Base-by-base conservation (phyloP, 345 rosid species). In the Eucalyptus albens region DNA sequence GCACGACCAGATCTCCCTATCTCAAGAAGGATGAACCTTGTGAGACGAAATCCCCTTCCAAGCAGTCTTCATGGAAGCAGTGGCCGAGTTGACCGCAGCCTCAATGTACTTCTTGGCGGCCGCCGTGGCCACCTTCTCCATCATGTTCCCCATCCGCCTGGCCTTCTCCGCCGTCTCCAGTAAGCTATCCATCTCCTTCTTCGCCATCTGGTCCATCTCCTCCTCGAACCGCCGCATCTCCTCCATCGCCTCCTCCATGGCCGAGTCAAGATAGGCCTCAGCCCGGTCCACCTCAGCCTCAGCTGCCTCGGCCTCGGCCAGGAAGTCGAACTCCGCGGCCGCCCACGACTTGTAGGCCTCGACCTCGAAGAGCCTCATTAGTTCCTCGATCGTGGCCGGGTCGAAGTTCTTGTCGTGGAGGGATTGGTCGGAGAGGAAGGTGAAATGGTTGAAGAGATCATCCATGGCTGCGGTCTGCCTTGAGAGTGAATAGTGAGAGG, bases 301-400 rank as follows among this genome's bases (percentile, higher is more conserved):
- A 6, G 99, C 96, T 8, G 93, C 91, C 87, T 91, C 60, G 16
- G 89, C 92, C 72, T 96, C 96, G 8, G 53, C 89, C 72, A 92
- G 92, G 8, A 91, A 94, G 3, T 95, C 94, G 9, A 94, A 91
- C 55, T 94, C 98, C 90, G 93, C 87, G 1, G 96, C 96, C 6
- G 97, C 97, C 99, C 99, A 97, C 22, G 96, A 93, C 49, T 91
- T 95, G 96, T 95, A 96, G 10, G 98, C 96, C 86, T 97, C 99
- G 33, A 96, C 15, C 93, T 97, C 98, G 87, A 96, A 97, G 27
- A 97, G 95, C 85, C 94, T 95, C 96, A 95, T 93, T 47, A 96
- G 95, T 92, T 95, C 96, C 65, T 97, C 97, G 47, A 96, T 96
- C 21, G 92, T 82, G 72, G 94, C 91, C 4, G 99, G 99, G 65